These are phyloP conservation scores for Lactarius tabidus DNA, from an alignment of 768 basidiomycete species.

Conservation along the genomic window DNA sequence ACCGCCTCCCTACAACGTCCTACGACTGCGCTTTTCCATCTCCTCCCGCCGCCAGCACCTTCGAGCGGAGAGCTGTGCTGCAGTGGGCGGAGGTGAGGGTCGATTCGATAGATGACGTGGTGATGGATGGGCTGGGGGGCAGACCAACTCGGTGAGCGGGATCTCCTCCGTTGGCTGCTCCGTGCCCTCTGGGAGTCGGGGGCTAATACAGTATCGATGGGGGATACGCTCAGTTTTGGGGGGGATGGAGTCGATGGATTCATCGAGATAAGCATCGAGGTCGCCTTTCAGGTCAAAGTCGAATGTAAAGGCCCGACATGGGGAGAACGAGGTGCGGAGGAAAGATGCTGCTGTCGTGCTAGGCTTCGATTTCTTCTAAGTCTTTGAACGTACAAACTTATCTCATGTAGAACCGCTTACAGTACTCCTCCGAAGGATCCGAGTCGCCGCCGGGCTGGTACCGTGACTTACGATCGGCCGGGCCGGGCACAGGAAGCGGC, in stretches of 20 bases:
- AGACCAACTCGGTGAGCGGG: conserved; percentile 32
- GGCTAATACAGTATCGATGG: neutral
- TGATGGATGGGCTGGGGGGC: too few species aligned
- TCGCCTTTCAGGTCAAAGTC: conserved; percentile 59
- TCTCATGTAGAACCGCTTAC: too few species aligned
- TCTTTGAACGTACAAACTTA: neutral
- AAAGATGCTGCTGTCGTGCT: neutral
- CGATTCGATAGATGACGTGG: neutral
- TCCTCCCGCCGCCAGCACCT: neutral
- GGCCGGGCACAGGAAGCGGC: too few species aligned
- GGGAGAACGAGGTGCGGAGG: neutral
- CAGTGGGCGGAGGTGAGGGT: conserved; percentile 12
- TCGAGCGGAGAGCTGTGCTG: conserved; percentile 51
- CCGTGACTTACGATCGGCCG: too few species aligned
- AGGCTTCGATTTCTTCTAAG: too few species aligned
- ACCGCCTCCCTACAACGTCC: conserved; percentile 13
- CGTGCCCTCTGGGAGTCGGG: neutral
- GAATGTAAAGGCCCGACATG: conserved; percentile 51
- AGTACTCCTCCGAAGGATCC: too few species aligned
- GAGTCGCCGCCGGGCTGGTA: too few species aligned
- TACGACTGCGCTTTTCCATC: neutral
- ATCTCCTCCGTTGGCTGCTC: conserved; percentile 31
- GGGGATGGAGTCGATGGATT: conserved; percentile 21
- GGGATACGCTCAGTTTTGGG: neutral
- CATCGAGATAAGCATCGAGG: too few species aligned